A percentile compares a stretch with the other conserved stretches of the same genome.
Conservation (phyloP, 2,329 filamentous ascomycete genomes). For the Ophioceras dolichostomum region DNA sequence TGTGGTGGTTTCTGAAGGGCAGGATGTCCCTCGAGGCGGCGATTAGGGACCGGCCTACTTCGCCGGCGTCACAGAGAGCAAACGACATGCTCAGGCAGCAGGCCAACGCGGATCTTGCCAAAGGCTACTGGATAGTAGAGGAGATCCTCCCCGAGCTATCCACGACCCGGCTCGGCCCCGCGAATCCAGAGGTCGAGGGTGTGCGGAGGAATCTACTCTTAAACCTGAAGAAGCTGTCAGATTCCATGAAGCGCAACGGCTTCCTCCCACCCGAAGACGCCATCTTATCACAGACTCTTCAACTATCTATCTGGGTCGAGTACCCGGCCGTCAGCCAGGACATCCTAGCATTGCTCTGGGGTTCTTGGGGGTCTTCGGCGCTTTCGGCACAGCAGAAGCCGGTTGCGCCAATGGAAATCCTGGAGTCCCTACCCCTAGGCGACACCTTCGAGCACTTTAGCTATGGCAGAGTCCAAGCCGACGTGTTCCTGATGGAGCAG, state of each 20-base stretch:
- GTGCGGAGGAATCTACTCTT: conserved; percentile 45
- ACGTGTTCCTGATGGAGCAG: conserved; percentile 62
- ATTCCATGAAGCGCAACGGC: conserved; percentile 76
- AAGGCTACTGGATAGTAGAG: conserved; percentile 69
- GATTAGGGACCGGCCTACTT: conserved; percentile 44
- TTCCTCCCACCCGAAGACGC: conserved; percentile 60
- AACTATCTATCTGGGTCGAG: conserved; percentile 70
- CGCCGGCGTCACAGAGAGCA: conserved; percentile 38
- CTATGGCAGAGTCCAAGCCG: conserved; percentile 66
- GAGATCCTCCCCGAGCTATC: conserved; percentile 38
- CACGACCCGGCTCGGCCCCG: conserved; percentile 21
- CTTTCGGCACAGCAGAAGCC: conserved; percentile 34
- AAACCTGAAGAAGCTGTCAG: conserved; percentile 59
- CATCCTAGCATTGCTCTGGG: conserved; percentile 57
- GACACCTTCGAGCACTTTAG: conserved; percentile 64
- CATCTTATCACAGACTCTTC: conserved; percentile 63
- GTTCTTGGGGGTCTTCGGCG: conserved; percentile 36
- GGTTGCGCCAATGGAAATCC: conserved; percentile 36
- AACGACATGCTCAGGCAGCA: conserved; percentile 53
- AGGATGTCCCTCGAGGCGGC: conserved; percentile 62
- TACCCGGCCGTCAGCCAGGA: conserved; percentile 66
- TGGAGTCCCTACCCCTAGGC: conserved; percentile 63
- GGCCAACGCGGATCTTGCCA: conserved; percentile 75
- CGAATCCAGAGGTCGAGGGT: conserved; percentile 29
- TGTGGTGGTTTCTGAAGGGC: conserved; percentile 88